phyloP scores from a whole-genome alignment of 2,329 filamentous ascomycete species.

The Emydomyces testavorans region DNA sequence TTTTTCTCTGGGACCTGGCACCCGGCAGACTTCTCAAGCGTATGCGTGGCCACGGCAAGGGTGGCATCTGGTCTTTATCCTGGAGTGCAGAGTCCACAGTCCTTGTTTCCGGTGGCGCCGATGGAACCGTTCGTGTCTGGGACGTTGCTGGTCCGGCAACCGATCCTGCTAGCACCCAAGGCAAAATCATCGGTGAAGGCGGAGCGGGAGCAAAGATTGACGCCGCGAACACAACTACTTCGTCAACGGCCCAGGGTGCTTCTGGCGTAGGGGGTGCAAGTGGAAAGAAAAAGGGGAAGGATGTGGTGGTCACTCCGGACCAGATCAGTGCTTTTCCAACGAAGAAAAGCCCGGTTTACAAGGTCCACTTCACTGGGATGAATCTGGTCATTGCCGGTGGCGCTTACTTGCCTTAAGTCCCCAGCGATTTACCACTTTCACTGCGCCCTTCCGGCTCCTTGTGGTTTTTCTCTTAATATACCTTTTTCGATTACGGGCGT shows the following conservation, averaged over 20 bases:
- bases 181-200: slow-evolving; percentile 41
- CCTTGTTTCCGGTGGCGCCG: slow-evolving; percentile 78
- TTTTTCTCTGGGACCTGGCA: slow-evolving; percentile 89
- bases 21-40: slow-evolving; percentile 78
- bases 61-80: slow-evolving; percentile 83
- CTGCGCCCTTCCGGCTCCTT: background rate
- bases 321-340: slow-evolving; percentile 92
- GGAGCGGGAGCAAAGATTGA: slow-evolving; percentile 41
- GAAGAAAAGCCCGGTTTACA: slow-evolving; percentile 90
- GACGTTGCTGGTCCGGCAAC: slow-evolving; percentile 67
- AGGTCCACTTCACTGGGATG: slow-evolving; percentile 88
- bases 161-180: slow-evolving; percentile 45
- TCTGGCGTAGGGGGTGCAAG: slow-evolving; percentile 24
- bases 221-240: slow-evolving; percentile 40
- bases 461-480: background rate
- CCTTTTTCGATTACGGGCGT: background rate
- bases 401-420: slow-evolving; percentile 45
- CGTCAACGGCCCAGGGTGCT: slow-evolving; percentile 30
- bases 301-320: slow-evolving; percentile 79
- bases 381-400: slow-evolving; percentile 84
- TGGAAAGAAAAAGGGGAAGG: slow-evolving; percentile 66
- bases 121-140: slow-evolving; percentile 89
- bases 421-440: background rate
- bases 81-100: slow-evolving; percentile 90
- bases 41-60: slow-evolving; percentile 85